A percentile compares a stretch with the other conserved stretches of the same genome.
These are phyloP conservation scores for Botrytis fragariae DNA, from an alignment of 2,329 filamentous ascomycete species.

Conservation along the genomic window DNA sequence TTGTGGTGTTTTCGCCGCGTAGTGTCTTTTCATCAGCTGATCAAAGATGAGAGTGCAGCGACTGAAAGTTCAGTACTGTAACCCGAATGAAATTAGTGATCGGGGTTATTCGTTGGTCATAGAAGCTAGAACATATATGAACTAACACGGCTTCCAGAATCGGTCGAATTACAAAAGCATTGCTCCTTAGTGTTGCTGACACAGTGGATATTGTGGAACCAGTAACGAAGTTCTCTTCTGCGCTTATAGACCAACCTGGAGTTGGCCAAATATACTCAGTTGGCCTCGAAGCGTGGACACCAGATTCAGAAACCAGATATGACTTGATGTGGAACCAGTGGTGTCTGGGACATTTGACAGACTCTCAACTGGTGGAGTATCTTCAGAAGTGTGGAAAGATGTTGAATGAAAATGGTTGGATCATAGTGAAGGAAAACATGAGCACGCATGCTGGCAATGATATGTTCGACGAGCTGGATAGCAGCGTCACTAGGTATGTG, in stretches of 20 bases:
- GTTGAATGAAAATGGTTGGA: slow-evolving; percentile 53
- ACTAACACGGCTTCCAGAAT: slow-evolving; percentile 53
- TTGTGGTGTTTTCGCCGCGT: not conserved
- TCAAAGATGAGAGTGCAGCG: not conserved
- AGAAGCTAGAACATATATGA: not conserved
- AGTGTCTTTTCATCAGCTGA: not conserved
- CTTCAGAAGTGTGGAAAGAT: slow-evolving; percentile 58
- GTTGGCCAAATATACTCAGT: slow-evolving; percentile 64
- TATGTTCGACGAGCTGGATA: slow-evolving; percentile 72
- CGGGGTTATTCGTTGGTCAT: not conserved
- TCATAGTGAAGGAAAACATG: slow-evolving; percentile 69
- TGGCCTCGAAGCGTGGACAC: slow-evolving; percentile 71
- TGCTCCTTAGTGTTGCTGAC: slow-evolving; percentile 68
- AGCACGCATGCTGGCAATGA: slow-evolving; percentile 56
- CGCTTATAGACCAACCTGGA: slow-evolving; percentile 56
- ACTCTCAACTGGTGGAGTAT: slow-evolving; percentile 67
- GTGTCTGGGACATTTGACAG: slow-evolving; percentile 81
- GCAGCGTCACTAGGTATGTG: slow-evolving; percentile 66
- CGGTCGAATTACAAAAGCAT: slow-evolving; percentile 74
- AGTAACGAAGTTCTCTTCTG: slow-evolving; percentile 72
- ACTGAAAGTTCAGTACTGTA: not conserved
- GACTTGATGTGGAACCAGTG: slow-evolving; percentile 88
- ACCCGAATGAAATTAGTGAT: not conserved
- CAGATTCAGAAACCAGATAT: slow-evolving; percentile 51
- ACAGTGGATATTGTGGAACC: slow-evolving; percentile 84